Evolutionary conservation across 2,329 filamentous ascomycete species (phyloP), one percentile per base, ranked within the genome.

Genomic region (Herpotrichia juniperi): DNA sequence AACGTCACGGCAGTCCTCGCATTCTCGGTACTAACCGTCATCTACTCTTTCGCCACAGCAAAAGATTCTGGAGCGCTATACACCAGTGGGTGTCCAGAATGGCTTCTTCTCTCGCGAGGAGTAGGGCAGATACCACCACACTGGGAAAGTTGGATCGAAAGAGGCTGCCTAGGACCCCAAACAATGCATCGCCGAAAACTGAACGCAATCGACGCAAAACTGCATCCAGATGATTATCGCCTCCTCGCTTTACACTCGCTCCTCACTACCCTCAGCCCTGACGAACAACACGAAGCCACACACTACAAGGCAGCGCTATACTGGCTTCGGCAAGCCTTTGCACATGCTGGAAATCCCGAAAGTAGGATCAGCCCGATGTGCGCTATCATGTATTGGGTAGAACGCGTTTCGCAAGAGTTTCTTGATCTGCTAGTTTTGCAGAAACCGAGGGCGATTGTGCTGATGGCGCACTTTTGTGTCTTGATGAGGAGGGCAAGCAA

Each of bases 241-340:
- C 56, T 63, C n/a, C 25, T 50, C 2, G 28, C 24, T 9, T 48
- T 62, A 1, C 53, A 51, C n/a, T 17, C 12, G 6, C 31, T 60
- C 19, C 42, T 61, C 40, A 22, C 40, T 9, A 43, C 44, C 17
- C 44, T 58, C 6, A 37, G 43, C 28, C 19, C 34, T 2, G 56
- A 53, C 22, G 51, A 61, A 22, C 35, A 50, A 21, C 11, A 44
- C 32, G 51, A 56, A 26, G 42, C 11, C 5, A 22, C 42, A 4
- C 44, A 48, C 22, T 63, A 59, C 40, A 47, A 56, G 16, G 31
- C 45, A 11, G 51, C 58, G 2, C 32, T 61, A 1, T 46, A 54
- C 21, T 57, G 53, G 56, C 54, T 61, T 35, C 53, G 58, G 25
- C 56, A 61, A 25, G 58, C 58, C 7, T 61, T 61, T 50, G 59